Evolutionary conservation across 1,284 basidiomycete genomes (phyloP), one percentile per base, ranked within the genome.

Genomic region (Anthracocystis panici-leucophaei): DNA sequence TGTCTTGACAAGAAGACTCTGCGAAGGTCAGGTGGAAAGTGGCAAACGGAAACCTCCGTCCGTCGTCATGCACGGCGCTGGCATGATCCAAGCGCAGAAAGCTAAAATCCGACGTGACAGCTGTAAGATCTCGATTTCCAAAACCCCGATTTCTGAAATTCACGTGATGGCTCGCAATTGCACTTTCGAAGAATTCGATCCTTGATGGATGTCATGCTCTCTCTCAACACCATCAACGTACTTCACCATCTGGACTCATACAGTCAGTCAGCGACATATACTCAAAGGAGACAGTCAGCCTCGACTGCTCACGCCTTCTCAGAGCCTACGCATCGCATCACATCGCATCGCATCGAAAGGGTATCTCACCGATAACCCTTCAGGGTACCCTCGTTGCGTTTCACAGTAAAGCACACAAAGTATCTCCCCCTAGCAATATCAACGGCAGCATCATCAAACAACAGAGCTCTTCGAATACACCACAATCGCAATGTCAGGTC

Each of bases 401-500:
- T 35, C 14, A 45, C 11, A 48, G 44, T 33, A 48, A 12, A 46
- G 14, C 44, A 52, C 7, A 38, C 35, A 12, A 38, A 38, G 14
- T 38, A 38, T 38, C 35, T 4, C 14, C 35, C 12, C 35, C 8
- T 38, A 38, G 35, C 35, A 38, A 16, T 2, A 5, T 38, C 35
- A 38, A 38, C 10, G 35, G 35, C 2, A 38, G 35, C 35, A 38
- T 12, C 35, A 38, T 2, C 2, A 1, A 16, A 41, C 35, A 31
- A 11, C 8, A 25, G 5, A 23, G 20, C 31, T 14, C 16, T 35
- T 31, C 25, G 31, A 41, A 50, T 49, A 57, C 23, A 50, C 5
- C 12, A 42, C 7, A 16, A n/a, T 31, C 53, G 45, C 33, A 42
- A 76, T 76, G 74, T 76, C 74, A 11, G 69, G 69, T 5, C 62